Conservation (phyloP, 257 asterid species). For the Penstemon eatonii region DNA sequence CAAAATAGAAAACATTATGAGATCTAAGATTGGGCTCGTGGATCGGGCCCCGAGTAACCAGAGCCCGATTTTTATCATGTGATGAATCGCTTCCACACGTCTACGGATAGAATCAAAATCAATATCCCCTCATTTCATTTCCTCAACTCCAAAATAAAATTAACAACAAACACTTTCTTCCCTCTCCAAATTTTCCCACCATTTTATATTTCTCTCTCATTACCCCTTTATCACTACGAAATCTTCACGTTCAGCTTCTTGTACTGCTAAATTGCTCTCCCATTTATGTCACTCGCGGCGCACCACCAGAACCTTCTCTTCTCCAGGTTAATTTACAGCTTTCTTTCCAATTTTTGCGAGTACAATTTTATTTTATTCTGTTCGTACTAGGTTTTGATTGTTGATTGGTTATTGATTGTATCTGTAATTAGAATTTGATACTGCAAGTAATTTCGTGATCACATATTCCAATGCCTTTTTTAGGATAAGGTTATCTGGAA, state of each 20-base stretch:
- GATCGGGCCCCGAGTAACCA: not conserved
- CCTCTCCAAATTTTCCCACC: slow-evolving; percentile 35
- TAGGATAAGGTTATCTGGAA: not conserved
- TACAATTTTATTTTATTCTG: not conserved
- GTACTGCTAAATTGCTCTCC: slow-evolving; percentile 13
- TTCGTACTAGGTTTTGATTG: slow-evolving; percentile 2
- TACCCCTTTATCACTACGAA: slow-evolving; percentile 15
- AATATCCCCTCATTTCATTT: slow-evolving; percentile 9
- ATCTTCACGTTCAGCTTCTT: not conserved
- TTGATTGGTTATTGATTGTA: not conserved
- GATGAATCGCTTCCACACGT: slow-evolving; percentile 57
- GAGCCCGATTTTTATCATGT: slow-evolving; percentile 27
- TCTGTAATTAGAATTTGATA: slow-evolving; percentile 5
- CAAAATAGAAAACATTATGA: too few relatives aligned
- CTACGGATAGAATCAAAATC: slow-evolving; percentile 40
- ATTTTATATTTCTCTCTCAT: slow-evolving; percentile 16
- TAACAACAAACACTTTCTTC: slow-evolving; percentile 9
- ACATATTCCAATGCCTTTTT: slow-evolving; percentile 6
- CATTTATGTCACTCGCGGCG: slow-evolving; percentile 57
- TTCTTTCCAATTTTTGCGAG: not conserved
- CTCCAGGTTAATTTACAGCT: slow-evolving; percentile 44
- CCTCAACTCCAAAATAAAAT: slow-evolving; percentile 28
- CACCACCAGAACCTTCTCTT: slow-evolving; percentile 52
- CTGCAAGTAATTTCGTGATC: not conserved
- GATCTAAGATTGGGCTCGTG: not conserved